Evolutionary conservation across 805 yeast genomes (phyloP).

Genomic region (Ogataea nakhonphanomensis): DNA sequence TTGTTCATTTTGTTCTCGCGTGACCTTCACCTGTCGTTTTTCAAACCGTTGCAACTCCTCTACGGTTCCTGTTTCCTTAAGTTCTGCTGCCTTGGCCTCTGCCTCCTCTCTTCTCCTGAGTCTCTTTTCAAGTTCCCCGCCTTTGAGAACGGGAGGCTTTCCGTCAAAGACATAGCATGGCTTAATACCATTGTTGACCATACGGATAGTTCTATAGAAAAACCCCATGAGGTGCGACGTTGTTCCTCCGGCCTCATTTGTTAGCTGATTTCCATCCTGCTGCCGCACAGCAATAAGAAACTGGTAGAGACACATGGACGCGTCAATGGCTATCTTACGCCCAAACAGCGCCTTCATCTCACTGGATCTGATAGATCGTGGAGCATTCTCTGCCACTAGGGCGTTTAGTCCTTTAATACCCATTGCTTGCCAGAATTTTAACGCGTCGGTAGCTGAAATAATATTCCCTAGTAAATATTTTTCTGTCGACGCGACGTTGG

Average conservation of each 20-base stretch:
- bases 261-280: slow-evolving; percentile 91
- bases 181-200: slow-evolving; percentile 90
- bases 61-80: slow-evolving; percentile 75
- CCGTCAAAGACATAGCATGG: slow-evolving; percentile 98
- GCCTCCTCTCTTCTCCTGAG: slow-evolving; percentile 80
- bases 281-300: slow-evolving; percentile 95
- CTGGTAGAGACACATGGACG: slow-evolving; percentile 95
- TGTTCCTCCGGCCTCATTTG: slow-evolving; percentile 87
- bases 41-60: slow-evolving; percentile 76
- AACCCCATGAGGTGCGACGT: slow-evolving; percentile 94
- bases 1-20: slow-evolving; percentile 89
- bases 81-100: slow-evolving; percentile 63
- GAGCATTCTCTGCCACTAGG: slow-evolving; percentile 85
- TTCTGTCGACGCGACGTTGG: slow-evolving; percentile 10
- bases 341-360: slow-evolving; percentile 89
- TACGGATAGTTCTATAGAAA: slow-evolving; percentile 86
- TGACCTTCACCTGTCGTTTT: slow-evolving; percentile 84
- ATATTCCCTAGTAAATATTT: not conserved
- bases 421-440: slow-evolving; percentile 20
- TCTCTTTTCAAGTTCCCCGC: slow-evolving; percentile 90
- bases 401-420: slow-evolving; percentile 72
- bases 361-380: slow-evolving; percentile 67
- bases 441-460: slow-evolving; percentile 7
- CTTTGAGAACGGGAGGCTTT: slow-evolving; percentile 90
- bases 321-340: slow-evolving; percentile 95